These are phyloP conservation scores for Fusarium sp. DNA, from an alignment of 2,329 filamentous ascomycete genomes.

Conservation along the genomic window DNA sequence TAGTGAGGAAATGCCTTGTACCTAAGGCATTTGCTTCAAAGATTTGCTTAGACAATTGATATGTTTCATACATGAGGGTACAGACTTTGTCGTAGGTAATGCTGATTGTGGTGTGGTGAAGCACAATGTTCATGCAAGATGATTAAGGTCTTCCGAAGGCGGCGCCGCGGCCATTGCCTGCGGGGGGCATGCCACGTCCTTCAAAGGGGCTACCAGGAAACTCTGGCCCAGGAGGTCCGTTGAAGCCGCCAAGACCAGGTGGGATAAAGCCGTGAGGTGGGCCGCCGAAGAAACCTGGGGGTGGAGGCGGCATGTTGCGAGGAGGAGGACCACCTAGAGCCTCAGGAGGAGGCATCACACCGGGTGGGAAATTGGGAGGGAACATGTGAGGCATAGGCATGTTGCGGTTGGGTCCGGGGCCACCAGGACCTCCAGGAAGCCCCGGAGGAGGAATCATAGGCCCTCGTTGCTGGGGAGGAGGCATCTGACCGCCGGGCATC, in stretches of 20 bases:
- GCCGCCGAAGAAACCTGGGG: constrained; percentile 67
- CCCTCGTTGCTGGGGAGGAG: constrained; percentile 55
- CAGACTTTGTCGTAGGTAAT: constrained; percentile 6
- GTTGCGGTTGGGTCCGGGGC: constrained; percentile 48
- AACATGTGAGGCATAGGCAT: constrained; percentile 69
- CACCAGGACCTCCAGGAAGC: constrained; percentile 50
- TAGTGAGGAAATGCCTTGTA: constrained; percentile 17
- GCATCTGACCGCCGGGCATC: constrained; percentile 60
- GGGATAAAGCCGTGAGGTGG: constrained; percentile 65
- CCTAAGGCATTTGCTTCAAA: constrained; percentile 12
- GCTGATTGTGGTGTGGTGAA: background rate
- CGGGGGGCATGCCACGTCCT: constrained; percentile 65
- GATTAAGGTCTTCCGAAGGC: constrained; percentile 49
- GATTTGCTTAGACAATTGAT: constrained; percentile 29
- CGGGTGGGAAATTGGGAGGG: constrained; percentile 69
- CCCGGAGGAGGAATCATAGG: constrained; percentile 73
- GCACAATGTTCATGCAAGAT: background rate
- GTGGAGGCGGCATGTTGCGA: constrained; percentile 66
- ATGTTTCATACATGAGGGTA: constrained; percentile 38
- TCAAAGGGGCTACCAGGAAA: constrained; percentile 64
- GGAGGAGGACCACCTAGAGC: constrained; percentile 62
- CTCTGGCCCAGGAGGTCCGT: constrained; percentile 60
- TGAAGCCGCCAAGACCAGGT: constrained; percentile 67
- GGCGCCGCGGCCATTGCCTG: constrained; percentile 54
- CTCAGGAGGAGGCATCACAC: constrained; percentile 60